These are phyloP conservation scores for Camelina sativa DNA, from an alignment of 345 rosid species.

Conservation along the genomic window DNA sequence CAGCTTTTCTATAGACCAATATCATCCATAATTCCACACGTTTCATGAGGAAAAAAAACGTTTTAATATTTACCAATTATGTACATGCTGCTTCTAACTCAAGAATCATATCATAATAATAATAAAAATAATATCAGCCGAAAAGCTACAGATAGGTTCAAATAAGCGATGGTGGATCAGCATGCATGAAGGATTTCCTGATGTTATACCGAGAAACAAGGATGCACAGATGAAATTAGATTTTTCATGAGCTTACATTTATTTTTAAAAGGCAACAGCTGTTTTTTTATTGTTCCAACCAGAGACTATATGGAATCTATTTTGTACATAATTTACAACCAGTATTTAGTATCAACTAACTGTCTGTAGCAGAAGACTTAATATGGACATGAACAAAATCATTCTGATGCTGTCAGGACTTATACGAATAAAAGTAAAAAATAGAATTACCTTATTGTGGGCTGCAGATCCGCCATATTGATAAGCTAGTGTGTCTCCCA, in stretches of 20 bases:
- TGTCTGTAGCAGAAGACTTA: slow-evolving; percentile 15
- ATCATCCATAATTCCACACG: background rate
- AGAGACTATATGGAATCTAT: slow-evolving; percentile 12
- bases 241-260: slow-evolving; percentile 11
- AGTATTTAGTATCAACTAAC: slow-evolving; percentile 6
- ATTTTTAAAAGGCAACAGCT: background rate
- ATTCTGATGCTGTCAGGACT: slow-evolving; percentile 1
- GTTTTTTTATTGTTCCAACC: background rate
- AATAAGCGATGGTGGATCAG: background rate
- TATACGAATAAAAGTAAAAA: background rate
- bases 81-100: slow-evolving; percentile 1
- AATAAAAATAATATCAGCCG: background rate
- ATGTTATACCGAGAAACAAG: slow-evolving; percentile 1
- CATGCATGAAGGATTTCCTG: slow-evolving; percentile 11
- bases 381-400: slow-evolving; percentile 10
- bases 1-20: background rate
- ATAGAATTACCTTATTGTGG: slow-evolving; percentile 80
- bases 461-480: slow-evolving; percentile 99
- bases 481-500: slow-evolving; percentile 95
- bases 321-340: background rate
- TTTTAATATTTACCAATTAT: background rate
- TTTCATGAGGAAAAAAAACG: background rate
- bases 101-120: slow-evolving; percentile 3
- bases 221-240: background rate
- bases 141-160: slow-evolving; percentile 3